These are phyloP conservation scores for Pezicula rhizophila DNA, from an alignment of 2,329 filamentous ascomycete species.

Conservation along the genomic window DNA sequence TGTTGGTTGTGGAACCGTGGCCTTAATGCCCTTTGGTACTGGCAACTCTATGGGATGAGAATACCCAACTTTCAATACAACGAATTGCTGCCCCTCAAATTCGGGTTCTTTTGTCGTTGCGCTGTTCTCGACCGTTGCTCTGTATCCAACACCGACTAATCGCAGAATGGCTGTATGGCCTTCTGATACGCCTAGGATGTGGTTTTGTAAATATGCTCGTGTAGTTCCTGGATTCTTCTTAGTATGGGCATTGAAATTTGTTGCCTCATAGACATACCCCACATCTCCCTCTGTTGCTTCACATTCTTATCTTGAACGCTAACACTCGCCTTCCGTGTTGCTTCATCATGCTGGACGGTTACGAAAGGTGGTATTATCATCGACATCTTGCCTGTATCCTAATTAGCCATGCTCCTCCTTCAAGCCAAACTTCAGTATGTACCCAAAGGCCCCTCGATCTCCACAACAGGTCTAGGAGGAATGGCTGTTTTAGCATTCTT, in stretches of 20 bases:
- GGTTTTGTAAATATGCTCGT: conserved; percentile 82
- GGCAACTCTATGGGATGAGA: conserved; percentile 91
- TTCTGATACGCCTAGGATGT: conserved; percentile 91
- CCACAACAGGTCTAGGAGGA: conserved; percentile 58
- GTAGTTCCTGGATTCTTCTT: conserved; percentile 63
- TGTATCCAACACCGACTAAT: conserved; percentile 91
- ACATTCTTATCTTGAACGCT: conserved; percentile 61
- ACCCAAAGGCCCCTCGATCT: conserved; percentile 78
- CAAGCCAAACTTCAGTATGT: conserved; percentile 19
- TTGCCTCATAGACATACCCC: conserved; percentile 54
- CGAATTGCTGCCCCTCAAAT: conserved; percentile 79
- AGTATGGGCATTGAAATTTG: conserved; percentile 2
- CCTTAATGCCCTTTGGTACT: conserved; percentile 76
- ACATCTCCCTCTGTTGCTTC: conserved; percentile 86
- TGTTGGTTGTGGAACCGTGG: conserved; percentile 84
- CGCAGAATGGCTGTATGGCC: conserved; percentile 90
- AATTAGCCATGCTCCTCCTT: conserved; percentile 9
- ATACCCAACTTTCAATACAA: conserved; percentile 92
- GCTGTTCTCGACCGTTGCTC: conserved; percentile 75
- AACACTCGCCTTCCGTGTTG: conserved; percentile 58
- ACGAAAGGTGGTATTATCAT: conserved; percentile 78
- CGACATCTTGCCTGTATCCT: conserved; percentile 58
- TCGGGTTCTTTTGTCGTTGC: conserved; percentile 60
- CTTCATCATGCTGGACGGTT: conserved; percentile 60
- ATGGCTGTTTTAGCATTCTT: conserved; percentile 35